Conservation (phyloP, 768 basidiomycete genomes). For the Tylopilus subfusipes region DNA sequence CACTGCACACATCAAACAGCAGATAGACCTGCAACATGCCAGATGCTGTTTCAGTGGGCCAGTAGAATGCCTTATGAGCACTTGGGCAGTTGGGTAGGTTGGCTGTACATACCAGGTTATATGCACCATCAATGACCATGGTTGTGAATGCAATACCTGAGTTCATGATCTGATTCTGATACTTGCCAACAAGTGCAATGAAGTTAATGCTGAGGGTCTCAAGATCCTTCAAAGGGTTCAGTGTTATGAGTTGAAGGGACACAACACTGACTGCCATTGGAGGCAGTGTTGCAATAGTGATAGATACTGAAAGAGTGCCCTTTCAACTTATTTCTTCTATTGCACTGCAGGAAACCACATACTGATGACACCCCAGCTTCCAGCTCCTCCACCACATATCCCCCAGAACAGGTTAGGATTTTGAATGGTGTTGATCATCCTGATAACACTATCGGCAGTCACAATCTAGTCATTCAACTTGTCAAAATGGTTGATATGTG, state of each 20-base stretch:
- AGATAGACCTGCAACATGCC: slow-evolving; percentile 14
- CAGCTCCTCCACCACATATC: slow-evolving; percentile 50
- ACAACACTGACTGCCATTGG: slow-evolving; percentile 5
- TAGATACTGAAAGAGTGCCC: slow-evolving; percentile 2
- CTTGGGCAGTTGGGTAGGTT: background rate
- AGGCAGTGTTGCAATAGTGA: slow-evolving; percentile 13
- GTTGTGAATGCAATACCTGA: no score
- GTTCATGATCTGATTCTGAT: no score
- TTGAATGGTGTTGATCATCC: slow-evolving; percentile 38
- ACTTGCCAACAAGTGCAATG: no score
- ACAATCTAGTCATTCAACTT: slow-evolving; percentile 29
- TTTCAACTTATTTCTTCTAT: background rate
- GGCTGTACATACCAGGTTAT: slow-evolving; percentile 2
- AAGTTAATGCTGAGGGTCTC: no score
- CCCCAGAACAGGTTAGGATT: slow-evolving; percentile 53
- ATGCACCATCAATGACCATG: background rate
- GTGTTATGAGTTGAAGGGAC: slow-evolving; percentile 4
- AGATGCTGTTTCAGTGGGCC: slow-evolving; percentile 7
- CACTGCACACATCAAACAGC: slow-evolving; percentile 5
- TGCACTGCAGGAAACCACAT: background rate
- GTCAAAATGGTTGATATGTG: background rate
- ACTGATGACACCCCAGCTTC: slow-evolving; percentile 44
- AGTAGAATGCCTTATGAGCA: background rate
- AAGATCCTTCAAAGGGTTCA: slow-evolving; percentile 10
- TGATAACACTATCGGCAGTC: slow-evolving; percentile 36